Evolutionary conservation across 352 stramenopile genomes (phyloP), one percentile per base, ranked within the genome.

Genomic region (Globisporangium cystogenes): DNA sequence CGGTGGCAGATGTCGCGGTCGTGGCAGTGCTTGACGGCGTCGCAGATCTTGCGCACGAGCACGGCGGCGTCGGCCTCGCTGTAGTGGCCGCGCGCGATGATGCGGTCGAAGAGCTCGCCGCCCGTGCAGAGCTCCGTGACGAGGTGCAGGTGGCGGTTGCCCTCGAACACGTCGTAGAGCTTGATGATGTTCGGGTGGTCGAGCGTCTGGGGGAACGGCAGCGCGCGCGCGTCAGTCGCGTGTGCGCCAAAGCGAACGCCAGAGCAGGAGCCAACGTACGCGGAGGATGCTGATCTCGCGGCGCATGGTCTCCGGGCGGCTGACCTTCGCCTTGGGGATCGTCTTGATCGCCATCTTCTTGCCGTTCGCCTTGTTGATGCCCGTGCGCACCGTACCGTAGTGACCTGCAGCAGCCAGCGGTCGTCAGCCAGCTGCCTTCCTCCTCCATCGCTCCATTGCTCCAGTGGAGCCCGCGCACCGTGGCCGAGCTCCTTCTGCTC

Each of bases 131-230:
- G 72, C 68, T 99, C 97, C 23, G 96, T 99, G 44, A 99, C 91
- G 7, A 99, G 61, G 65, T 99, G 95, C 18, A 99, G 61, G 68
- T 99, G 96, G 52, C 96, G 90, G 53, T 95, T 81, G 71, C 98
- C 92, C 65, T 99, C 96, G 65, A 97, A 98, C 51, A 99, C 95
- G 65, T 99, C 96, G 47, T 94, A 86, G 24, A 99, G 73, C 63
- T 98, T 91, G 68, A 99, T 98, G 68, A 99, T 99, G 67, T 99
- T 98, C 2, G 96, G 96, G 68, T 99, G 96, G 58, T 96, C 78
- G 47, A 97, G 60, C 8, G 72, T 89, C 72, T 94, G 48, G 16
- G 16, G 37, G n/a, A n/a, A n/a, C n/a, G n/a, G n/a, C n/a, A n/a
- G n/a, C n/a, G n/a, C n/a, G n/a, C n/a, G n/a, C n/a, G n/a, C n/a